Evolutionary conservation across 1,284 basidiomycete genomes (phyloP), one percentile per base, ranked within the genome.

Genomic region (Cronartium quercuum): DNA sequence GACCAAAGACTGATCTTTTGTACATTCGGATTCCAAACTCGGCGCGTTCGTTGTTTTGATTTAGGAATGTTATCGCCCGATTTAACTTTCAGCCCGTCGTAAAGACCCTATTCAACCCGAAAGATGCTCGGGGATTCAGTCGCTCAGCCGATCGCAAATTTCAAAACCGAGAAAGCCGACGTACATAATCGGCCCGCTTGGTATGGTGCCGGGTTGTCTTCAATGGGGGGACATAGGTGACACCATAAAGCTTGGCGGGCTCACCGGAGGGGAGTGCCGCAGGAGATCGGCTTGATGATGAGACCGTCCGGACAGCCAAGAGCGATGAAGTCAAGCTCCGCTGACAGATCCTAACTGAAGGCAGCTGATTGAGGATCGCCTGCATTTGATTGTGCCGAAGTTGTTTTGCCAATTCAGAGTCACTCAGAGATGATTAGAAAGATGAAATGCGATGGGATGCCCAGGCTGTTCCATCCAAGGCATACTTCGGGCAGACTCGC

Each of bases 21-120:
- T 21, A 91, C 85, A 82, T 96, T 96, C 34, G 93, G 91, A 35
- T 91, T 84, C 93, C 93, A 96, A 60, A 88, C 87, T 60, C 93
- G 85, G 66, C 91, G 88, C n/a, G 94, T 94, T 84, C 94, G 94
- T 82, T 90, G 87, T 81, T 91, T 88, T 29, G 92, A 95, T 82
- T 71, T 64, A 0, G 93, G 92, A 67, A 94, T 91, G 80, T 90
- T 94, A 85, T 95, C 94, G 47, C 93, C 93, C 78, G 88, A 89
- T 78, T 87, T 89, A 77, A 89, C 90, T 66, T 84, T 87, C 80
- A 89, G 89, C 18, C 90, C 90, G 75, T 91, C 90, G 81, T 90
- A 92, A 0, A 92, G 87, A 68, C 78, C 79, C 6, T 67, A 38
- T 47, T 47, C 10, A 10, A 10, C n/a, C n/a, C n/a, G n/a, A n/a